Evolutionary conservation across 2,329 filamentous ascomycete genomes (phyloP).

Genomic region (Colletotrichum tanaceti): DNA sequence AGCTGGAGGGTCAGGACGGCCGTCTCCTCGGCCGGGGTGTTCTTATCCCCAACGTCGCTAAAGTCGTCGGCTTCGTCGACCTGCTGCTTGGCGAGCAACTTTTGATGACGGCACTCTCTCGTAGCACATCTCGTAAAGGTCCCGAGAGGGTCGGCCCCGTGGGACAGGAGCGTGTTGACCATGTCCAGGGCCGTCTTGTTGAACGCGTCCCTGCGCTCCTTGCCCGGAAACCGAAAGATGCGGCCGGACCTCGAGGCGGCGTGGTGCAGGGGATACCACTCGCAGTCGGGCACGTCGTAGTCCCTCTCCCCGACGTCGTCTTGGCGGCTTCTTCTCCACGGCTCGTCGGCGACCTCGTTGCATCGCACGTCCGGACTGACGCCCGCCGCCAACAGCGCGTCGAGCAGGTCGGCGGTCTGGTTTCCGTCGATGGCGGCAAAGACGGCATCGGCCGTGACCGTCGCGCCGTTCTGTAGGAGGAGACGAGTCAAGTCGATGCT

Average conservation of each 20-base stretch:
- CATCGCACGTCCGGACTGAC: conserved; percentile 16
- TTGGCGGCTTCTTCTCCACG: neutral
- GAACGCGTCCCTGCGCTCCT: neutral
- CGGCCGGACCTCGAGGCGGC: neutral
- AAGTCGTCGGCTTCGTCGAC: neutral
- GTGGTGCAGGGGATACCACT: conserved; percentile 24
- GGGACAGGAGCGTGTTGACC: conserved; percentile 41
- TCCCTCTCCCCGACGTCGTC: neutral
- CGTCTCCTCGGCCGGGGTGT: too few relatives aligned
- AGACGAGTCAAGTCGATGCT: conserved; percentile 24
- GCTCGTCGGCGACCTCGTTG: neutral
- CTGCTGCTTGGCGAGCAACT: neutral
- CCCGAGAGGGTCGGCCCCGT: conserved; percentile 46
- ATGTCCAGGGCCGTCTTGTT: conserved; percentile 6
- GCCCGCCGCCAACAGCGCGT: conserved; percentile 4
- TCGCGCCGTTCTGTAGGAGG: conserved; percentile 31
- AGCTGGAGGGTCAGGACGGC: neutral
- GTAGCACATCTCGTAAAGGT: conserved; percentile 24
- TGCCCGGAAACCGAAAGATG: too few relatives aligned
- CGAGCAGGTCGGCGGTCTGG: conserved; percentile 19
- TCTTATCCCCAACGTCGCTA: neutral
- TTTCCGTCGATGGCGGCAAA: conserved; percentile 40
- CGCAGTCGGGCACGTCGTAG: neutral
- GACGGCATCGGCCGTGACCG: conserved; percentile 30
- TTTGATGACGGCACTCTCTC: conserved; percentile 10